Evolutionary conservation across 306 rosid genomes (phyloP).

Genomic region (Ormosia semicastrata): DNA sequence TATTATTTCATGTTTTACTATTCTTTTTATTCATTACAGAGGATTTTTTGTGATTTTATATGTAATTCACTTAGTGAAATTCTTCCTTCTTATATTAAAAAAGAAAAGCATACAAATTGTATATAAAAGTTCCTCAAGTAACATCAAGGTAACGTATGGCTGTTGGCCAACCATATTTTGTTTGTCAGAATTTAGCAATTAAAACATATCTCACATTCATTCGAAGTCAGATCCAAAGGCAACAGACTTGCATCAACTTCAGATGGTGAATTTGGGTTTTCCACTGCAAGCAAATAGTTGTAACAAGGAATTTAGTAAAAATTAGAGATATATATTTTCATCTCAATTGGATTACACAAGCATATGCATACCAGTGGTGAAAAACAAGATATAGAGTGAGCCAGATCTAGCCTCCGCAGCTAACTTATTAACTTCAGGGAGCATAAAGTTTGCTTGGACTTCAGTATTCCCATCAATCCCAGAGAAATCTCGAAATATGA

Average conservation of each 20-base stretch:
- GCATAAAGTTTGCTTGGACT: conserved; percentile 59
- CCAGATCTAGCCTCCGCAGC: conserved; percentile 55
- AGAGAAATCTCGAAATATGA: conserved; percentile 39
- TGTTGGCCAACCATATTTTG: background rate
- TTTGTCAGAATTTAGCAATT: conserved; percentile 2
- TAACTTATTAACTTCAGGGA: conserved; percentile 68
- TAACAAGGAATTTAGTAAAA: conserved; percentile 3
- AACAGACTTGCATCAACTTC: conserved; percentile 37
- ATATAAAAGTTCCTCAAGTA: background rate
- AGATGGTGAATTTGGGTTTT: conserved; percentile 39
- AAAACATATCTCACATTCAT: conserved; percentile 61
- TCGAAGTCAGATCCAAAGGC: conserved; percentile 51
- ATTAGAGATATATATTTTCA: background rate
- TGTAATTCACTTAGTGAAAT: background rate
- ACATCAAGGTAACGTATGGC: background rate
- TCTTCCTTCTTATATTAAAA: background rate
- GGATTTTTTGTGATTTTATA: background rate
- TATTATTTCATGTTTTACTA: background rate
- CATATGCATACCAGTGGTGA: conserved; percentile 66
- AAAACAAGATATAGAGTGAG: conserved; percentile 58
- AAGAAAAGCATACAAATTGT: background rate
- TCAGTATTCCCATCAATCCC: conserved; percentile 42
- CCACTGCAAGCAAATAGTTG: conserved; percentile 54
- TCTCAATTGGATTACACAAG: conserved; percentile 14
- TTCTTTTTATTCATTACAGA: background rate